Base-by-base conservation (phyloP, 139 green algal genomes). In the Coelastrella sp. region DNA sequence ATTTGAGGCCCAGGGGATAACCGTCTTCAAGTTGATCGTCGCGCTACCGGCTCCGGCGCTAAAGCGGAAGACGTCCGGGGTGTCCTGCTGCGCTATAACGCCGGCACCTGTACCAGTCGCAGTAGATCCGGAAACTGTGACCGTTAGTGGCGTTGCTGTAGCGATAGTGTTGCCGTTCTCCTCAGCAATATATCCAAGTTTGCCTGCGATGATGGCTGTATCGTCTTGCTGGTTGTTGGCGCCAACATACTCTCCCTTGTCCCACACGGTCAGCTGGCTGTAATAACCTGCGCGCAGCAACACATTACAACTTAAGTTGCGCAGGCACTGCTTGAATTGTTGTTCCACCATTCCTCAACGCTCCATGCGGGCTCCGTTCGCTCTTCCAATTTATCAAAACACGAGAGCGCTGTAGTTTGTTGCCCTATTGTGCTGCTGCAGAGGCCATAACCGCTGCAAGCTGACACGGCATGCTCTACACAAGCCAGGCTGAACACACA, bases 201-300 rank as follows among this genome's bases (percentile, higher is more conserved):
- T 56, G 73, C 71, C 5, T 0, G 56, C 22, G 47, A 89, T 89
- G 54, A 83, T 84, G 0, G 85, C 74, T 7, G 75, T 7, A 32
- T 90, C 85, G 17, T 90, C 73, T 76, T 90, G 54, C 85, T 56
- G 16, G 5, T 90, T 60, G 74, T 83, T 90, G 17, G 85, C 73
- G 13, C 19, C 19, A 8, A 23, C n/a, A 56, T 90, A 90, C 58
- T 90, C 85, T 10, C 85, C 85, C 74, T 84, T 90, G 73, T 58
- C 23, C 79, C 79, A 85, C n/a, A 23, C 8, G 32, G 58, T 75
- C 2, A 87, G n/a, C 5, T 17, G 58, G 11, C 32, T 87, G 64
- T 87, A 58, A 54, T 87, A 87, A 57, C 16, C 80, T 23, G 68
- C 16, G 17, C 3, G 7, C 16, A 76, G 32, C 32, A 47, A 47